phyloP scores from a whole-genome alignment of 805 yeast genomes.

The Lipomyces japonicus region DNA sequence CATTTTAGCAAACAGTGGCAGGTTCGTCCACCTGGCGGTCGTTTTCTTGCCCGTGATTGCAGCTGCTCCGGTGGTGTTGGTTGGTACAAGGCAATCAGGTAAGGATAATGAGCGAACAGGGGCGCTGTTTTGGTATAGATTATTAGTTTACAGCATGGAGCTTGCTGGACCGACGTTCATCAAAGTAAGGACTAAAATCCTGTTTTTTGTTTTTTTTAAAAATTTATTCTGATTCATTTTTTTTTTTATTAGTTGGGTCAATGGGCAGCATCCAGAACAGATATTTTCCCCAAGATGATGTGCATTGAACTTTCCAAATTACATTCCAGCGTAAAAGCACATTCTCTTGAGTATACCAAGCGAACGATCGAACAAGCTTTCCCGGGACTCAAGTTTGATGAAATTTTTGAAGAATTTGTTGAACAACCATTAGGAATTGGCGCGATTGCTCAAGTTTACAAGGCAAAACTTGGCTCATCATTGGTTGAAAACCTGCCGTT shows the following conservation, averaged over 20 bases:
- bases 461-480: conserved; percentile 54
- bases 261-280: conserved; percentile 98
- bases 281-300: conserved; percentile 74
- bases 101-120: conserved; percentile 52
- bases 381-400: conserved; percentile 51
- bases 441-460: conserved; percentile 94
- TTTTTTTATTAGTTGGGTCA: conserved; percentile 77
- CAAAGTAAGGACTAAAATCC: conserved; percentile 36
- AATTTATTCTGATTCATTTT: neutral
- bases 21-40: conserved; percentile 64
- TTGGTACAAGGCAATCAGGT: conserved; percentile 44
- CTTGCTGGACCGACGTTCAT: conserved; percentile 82
- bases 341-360: conserved; percentile 60
- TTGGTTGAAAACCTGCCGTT: conserved; percentile 18
- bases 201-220: conserved; percentile 4
- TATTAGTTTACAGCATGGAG: conserved; percentile 66
- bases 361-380: conserved; percentile 57
- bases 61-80: conserved; percentile 54
- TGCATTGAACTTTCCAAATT: conserved; percentile 72
- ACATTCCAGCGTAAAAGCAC: conserved; percentile 81
- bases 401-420: conserved; percentile 74
- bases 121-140: conserved; percentile 63
- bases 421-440: conserved; percentile 90
- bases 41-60: conserved; percentile 69
- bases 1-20: conserved; percentile 56